phyloP scores from a whole-genome alignment of 495 filamentous ascomycete species.

The Podospora fimiseda region DNA sequence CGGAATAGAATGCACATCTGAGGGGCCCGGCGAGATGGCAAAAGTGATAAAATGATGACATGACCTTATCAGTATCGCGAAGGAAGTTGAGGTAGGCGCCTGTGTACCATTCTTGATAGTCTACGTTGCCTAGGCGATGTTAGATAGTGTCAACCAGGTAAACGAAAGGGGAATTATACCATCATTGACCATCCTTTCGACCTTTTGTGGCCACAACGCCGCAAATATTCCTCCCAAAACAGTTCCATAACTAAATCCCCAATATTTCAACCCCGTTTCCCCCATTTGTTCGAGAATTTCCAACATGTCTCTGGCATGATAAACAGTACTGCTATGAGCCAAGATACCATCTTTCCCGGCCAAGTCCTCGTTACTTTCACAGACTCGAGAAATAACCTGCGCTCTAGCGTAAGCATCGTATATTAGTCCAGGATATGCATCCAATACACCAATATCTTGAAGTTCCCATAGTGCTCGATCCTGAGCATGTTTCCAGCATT shows the following conservation, averaged over 20 bases:
- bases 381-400: constrained; percentile 30
- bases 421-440: constrained; percentile 34
- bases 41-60: constrained; percentile 47
- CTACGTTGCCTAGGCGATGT: constrained; percentile 31
- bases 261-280: constrained; percentile 43
- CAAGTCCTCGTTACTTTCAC: constrained; percentile 20
- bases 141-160: constrained; percentile 4
- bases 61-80: constrained; percentile 48
- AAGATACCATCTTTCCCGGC: constrained; percentile 25
- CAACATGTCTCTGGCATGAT: constrained; percentile 38
- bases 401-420: constrained; percentile 37
- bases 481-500: constrained; percentile 35
- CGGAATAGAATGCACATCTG: constrained; percentile 41
- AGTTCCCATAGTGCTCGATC: constrained; percentile 32
- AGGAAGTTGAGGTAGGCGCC: constrained; percentile 42
- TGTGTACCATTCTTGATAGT: constrained; percentile 43
- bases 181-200: constrained; percentile 45
- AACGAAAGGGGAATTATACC: constrained; percentile 24
- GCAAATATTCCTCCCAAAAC: constrained; percentile 48
- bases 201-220: constrained; percentile 42
- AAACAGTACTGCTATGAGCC: constrained; percentile 33
- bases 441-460: constrained; percentile 31
- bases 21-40: constrained; percentile 46
- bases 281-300: constrained; percentile 33
- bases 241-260: constrained; percentile 52